phyloP scores from a whole-genome alignment of 257 asterid species.

The Solanum boliviense region DNA sequence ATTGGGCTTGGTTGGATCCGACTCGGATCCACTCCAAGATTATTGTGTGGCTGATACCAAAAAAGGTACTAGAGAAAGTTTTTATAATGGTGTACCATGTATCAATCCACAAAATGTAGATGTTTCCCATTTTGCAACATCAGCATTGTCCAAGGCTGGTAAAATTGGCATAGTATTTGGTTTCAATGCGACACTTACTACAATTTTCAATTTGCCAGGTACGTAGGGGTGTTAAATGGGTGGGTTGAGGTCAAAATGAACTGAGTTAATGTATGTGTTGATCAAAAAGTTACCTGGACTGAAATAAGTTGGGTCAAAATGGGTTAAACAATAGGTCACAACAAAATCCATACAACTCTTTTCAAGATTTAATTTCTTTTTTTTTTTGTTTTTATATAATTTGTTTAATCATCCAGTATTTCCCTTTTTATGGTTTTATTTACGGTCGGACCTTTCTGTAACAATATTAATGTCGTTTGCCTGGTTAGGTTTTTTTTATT shows the following conservation, averaged over 20 bases:
- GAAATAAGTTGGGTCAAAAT: neutral
- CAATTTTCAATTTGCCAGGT: neutral
- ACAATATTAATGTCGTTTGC: neutral
- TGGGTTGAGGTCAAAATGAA: neutral
- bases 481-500: neutral
- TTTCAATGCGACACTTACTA: conserved; percentile 31
- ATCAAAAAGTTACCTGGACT: neutral
- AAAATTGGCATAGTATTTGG: conserved; percentile 19
- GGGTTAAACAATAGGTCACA: neutral
- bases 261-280: neutral
- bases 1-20: conserved; percentile 11
- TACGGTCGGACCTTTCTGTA: neutral
- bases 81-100: conserved; percentile 41
- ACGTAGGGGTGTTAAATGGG: neutral
- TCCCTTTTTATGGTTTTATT: neutral
- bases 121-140: conserved; percentile 45
- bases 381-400: neutral
- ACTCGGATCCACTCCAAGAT: conserved; percentile 50
- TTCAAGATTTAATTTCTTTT: neutral
- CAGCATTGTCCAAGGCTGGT: conserved; percentile 36
- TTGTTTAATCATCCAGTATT: neutral
- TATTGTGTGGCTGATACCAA: conserved; percentile 39
- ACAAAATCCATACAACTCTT: neutral
- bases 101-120: conserved; percentile 29
- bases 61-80: neutral